Conservation (phyloP, 2,329 filamentous ascomycete species). For the Talaromyces funiculosus region DNA sequence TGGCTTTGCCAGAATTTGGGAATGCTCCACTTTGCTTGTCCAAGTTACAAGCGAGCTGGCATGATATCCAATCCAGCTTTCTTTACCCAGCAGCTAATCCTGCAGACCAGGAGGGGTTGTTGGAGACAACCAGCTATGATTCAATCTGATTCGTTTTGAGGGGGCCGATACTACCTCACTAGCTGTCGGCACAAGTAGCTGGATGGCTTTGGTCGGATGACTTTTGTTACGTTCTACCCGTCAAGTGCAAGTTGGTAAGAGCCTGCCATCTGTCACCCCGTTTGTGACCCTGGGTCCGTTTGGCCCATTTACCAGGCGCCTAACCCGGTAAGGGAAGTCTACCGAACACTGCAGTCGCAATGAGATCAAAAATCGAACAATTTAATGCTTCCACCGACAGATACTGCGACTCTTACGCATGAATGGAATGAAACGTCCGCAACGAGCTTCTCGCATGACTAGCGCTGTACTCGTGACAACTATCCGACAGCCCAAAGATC, state of each 20-base stretch:
- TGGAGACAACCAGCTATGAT: background rate
- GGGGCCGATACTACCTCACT: conserved; percentile 6
- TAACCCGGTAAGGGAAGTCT: background rate
- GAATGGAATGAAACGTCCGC: background rate
- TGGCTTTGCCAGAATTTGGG: background rate
- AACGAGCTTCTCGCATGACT: conserved; percentile 6
- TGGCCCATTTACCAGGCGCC: conserved; percentile 2
- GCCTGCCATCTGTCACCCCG: background rate
- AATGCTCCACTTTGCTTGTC: conserved; percentile 8
- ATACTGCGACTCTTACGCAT: background rate
- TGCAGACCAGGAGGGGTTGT: conserved; percentile 6
- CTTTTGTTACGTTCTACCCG: background rate
- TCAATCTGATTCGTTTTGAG: background rate
- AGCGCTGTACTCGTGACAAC: background rate
- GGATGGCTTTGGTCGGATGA: background rate
- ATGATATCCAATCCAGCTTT: background rate
- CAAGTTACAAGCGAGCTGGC: conserved; percentile 2
- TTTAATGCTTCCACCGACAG: background rate
- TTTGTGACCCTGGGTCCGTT: background rate
- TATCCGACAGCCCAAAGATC: background rate
- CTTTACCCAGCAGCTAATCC: background rate
- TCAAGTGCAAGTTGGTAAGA: background rate
- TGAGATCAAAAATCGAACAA: background rate
- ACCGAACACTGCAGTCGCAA: background rate
- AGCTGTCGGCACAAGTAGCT: background rate